A percentile compares a stretch with the other conserved stretches of the same genome.
phyloP scores from a whole-genome alignment of 2,329 filamentous ascomycete genomes.

The Sporothrix dimorphospora region DNA sequence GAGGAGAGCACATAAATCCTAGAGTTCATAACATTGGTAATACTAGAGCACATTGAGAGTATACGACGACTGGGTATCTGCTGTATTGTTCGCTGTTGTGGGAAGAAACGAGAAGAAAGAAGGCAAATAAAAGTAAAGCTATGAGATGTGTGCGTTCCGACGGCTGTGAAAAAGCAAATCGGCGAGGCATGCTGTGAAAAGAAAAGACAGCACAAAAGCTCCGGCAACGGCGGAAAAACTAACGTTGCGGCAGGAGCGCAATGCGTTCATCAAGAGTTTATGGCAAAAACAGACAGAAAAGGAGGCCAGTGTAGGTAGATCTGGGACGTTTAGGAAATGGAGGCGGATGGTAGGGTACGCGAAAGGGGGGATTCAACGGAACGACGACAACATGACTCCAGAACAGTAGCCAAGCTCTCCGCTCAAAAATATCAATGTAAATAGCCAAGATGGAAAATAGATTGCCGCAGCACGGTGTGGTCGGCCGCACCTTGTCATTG shows the following conservation, averaged over 20 bases:
- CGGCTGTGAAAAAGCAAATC: no score
- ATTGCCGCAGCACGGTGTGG: not conserved
- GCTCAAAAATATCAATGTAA: not conserved
- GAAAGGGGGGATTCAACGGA: not conserved
- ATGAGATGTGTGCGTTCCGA: not conserved
- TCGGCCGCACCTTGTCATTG: not conserved
- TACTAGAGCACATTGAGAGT: not conserved
- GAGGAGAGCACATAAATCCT: not conserved
- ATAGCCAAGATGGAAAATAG: not conserved
- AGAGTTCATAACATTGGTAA: not conserved
- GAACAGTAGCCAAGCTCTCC: not conserved
- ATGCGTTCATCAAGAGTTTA: no score
- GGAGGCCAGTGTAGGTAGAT: no score
- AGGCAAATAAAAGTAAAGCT: not conserved
- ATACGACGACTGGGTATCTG: not conserved
- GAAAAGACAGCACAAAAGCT: not conserved
- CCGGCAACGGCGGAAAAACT: no score
- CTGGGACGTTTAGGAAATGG: no score
- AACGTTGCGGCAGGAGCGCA: no score
- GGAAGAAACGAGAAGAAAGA: not conserved
- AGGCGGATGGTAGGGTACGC: not conserved
- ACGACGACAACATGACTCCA: not conserved
- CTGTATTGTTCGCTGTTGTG: not conserved
- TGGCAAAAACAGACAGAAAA: no score
- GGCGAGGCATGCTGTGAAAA: not conserved